Evolutionary conservation across 441 rosid species (phyloP), one percentile per base, ranked within the genome.

Genomic region (Bruguiera hainesii): DNA sequence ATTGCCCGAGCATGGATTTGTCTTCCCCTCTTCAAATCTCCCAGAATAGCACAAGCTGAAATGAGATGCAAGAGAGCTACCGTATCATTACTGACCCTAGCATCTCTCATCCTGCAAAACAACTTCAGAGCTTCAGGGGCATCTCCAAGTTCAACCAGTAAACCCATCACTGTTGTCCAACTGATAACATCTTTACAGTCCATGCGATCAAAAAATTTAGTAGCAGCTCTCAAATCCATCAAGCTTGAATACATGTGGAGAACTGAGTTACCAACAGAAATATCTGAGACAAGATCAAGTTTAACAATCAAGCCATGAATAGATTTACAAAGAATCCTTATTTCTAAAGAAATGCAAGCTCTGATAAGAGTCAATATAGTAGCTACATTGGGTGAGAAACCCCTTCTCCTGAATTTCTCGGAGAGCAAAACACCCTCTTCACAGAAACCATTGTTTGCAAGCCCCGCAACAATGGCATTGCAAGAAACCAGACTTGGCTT

Each of bases 121-220:
- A 82, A 75, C 20, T 57, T 56, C 18, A 76, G 23, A 69, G 77
- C 81, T 29, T 71, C 79, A 21, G 30, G 10, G 53, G 76, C 78
- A 74, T 20, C 49, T 60, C 75, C 83, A 59, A 74, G 75, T 48
- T 64, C 71, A 28, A 82, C 66, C 42, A 65, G 73, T 46, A 80
- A 64, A 57, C 79, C 73, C 69, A 80, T 82, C 81, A 82, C 76
- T 49, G 73, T 76, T n/a, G 81, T 71, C 84, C 76, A 78, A 58
- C 83, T 78, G 67, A 80, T 69, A 28, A 78, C 69, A 76, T 84
- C 83, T 73, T 74, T 79, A 59, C 23, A n/a, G 25, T 69, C 46
- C 73, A 78, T 78, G 64, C 6, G 55, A 51, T 55, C 35, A 63
- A 84, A 84, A 64, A 61, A 6, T 67, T 50, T 67, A 19, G 29